Evolutionary conservation across 75 land plant genomes (phyloP).

Genomic region (Cunninghamia lanceolata): DNA sequence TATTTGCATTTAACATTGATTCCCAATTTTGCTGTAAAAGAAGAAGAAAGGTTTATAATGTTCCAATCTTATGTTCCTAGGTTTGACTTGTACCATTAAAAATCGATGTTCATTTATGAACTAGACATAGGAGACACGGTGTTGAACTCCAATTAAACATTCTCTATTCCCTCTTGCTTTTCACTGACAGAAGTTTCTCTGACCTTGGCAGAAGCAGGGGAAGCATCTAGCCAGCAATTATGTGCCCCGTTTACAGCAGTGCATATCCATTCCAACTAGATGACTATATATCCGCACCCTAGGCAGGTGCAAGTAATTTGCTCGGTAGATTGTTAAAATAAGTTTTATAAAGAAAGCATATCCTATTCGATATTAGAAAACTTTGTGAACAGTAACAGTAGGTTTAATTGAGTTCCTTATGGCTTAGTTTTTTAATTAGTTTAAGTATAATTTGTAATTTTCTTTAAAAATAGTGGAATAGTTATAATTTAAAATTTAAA

Average conservation of each 20-base stretch:
- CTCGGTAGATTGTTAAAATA: not conserved
- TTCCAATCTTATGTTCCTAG: not conserved
- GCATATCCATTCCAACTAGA: not conserved
- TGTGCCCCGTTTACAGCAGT: not conserved
- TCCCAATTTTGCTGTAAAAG: not conserved
- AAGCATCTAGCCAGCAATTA: not conserved
- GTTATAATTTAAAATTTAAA: too few relatives aligned
- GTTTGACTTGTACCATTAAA: not conserved
- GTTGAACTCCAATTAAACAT: not conserved
- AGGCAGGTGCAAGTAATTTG: not conserved
- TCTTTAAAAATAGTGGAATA: too few relatives aligned
- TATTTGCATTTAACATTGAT: not conserved
- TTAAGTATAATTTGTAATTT: too few relatives aligned
- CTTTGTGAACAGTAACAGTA: not conserved
- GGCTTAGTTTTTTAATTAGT: too few relatives aligned
- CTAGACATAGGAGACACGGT: not conserved
- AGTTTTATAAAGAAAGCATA: not conserved
- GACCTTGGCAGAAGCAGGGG: not conserved
- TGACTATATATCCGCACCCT: not conserved
- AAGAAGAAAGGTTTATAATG: not conserved
- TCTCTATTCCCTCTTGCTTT: not conserved
- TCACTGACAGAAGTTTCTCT: not conserved
- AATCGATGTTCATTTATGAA: not conserved
- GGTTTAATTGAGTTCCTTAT: too few relatives aligned
- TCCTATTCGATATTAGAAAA: not conserved